Evolutionary conservation across 2,329 filamentous ascomycete genomes (phyloP).

Genomic region (Ophiocordyceps camponoti-leonardi): DNA sequence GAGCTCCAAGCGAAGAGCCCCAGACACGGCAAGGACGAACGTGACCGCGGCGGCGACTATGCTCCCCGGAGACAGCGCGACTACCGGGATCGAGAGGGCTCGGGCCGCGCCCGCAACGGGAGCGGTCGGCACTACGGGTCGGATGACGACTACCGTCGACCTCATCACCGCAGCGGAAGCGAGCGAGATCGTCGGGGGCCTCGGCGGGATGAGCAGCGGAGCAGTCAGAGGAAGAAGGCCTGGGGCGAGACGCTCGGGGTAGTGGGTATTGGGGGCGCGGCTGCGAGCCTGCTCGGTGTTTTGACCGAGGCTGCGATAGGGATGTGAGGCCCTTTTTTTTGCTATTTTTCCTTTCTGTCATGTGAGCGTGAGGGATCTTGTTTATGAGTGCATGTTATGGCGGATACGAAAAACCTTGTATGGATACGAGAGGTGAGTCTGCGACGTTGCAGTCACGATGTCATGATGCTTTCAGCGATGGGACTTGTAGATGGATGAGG

Average conservation of each 20-base stretch:
- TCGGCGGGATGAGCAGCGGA: constrained; percentile 11
- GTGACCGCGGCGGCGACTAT: constrained; percentile 5
- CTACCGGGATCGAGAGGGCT: constrained; percentile 10
- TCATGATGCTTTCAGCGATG: too few relatives aligned
- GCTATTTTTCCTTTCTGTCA: not conserved
- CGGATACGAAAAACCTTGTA: too few relatives aligned
- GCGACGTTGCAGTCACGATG: too few relatives aligned
- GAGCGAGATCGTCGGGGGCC: constrained; percentile 16
- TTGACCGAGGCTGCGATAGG: constrained; percentile 35
- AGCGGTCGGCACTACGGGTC: constrained; percentile 5
- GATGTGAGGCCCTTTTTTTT: constrained; percentile 3
- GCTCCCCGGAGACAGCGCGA: constrained; percentile 8
- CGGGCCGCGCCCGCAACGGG: constrained; percentile 6
- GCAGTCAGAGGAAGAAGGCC: constrained; percentile 23
- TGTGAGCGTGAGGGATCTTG: too few relatives aligned
- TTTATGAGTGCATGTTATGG: not conserved
- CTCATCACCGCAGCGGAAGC: constrained; percentile 11
- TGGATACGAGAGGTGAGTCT: too few relatives aligned
- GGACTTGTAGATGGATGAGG: too few relatives aligned
- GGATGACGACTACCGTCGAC: constrained; percentile 20
- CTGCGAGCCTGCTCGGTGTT: constrained; percentile 39
- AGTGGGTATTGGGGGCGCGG: constrained; percentile 42
- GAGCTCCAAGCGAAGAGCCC: constrained; percentile 20
- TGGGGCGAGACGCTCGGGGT: constrained; percentile 38
- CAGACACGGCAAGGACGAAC: constrained; percentile 12